These are phyloP conservation scores for Aspergillus tamarii DNA, from an alignment of 2,329 filamentous ascomycete species.

Conservation along the genomic window DNA sequence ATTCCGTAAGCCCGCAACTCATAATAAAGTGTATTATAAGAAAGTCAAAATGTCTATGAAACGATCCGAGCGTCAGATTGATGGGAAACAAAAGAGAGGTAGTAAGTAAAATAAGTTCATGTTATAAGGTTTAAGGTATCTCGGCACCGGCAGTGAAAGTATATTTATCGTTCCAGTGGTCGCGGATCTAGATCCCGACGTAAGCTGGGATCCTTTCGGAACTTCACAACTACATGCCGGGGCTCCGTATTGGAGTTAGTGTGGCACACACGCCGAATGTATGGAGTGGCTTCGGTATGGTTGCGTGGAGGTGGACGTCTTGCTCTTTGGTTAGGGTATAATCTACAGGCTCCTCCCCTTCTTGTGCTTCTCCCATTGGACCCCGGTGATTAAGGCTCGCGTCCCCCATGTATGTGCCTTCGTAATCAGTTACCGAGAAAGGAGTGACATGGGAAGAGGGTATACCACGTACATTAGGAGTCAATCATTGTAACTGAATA, in stretches of 20 bases:
- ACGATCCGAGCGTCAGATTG: not conserved
- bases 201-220: not conserved
- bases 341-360: not conserved
- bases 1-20: not conserved
- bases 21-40: not conserved
- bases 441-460: not conserved
- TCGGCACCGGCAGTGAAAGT: not conserved
- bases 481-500: too few species aligned
- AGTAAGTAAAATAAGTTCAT: not conserved
- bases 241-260: not conserved
- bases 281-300: not conserved
- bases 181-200: not conserved
- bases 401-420: not conserved
- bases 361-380: not conserved
- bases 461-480: not conserved
- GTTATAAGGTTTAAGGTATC: not conserved
- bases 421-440: not conserved
- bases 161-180: not conserved
- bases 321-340: not conserved
- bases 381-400: not conserved
- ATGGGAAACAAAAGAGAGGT: not conserved
- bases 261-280: not conserved
- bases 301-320: not conserved
- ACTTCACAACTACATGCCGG: not conserved
- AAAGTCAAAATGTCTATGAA: not conserved